A percentile compares a stretch with the other conserved stretches of the same genome.
phyloP scores from a whole-genome alignment of 2,329 filamentous ascomycete genomes.

The Penicillium carneum region DNA sequence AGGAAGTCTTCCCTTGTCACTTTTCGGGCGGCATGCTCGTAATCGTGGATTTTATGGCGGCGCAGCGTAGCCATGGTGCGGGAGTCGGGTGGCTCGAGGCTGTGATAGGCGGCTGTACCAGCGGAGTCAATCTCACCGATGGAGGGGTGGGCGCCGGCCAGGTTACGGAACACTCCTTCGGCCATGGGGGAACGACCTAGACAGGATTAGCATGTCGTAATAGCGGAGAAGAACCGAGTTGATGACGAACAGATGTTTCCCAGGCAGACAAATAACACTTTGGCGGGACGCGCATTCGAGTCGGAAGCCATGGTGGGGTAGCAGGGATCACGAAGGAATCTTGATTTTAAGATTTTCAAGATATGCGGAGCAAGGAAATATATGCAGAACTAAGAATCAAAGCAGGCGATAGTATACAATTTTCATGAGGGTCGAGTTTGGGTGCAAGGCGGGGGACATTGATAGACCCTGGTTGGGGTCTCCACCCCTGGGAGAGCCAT shows the following conservation, averaged over 20 bases:
- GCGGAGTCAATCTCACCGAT: constrained; percentile 82
- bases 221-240: constrained; percentile 9
- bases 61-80: constrained; percentile 82
- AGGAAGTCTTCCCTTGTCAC: constrained; percentile 77
- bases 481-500: not conserved
- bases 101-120: constrained; percentile 88
- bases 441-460: constrained; percentile 18
- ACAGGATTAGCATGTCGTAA: constrained; percentile 14
- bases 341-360: not conserved
- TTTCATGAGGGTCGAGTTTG: not conserved
- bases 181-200: constrained; percentile 86
- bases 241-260: constrained; percentile 81
- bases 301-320: constrained; percentile 34
- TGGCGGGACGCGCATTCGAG: constrained; percentile 54
- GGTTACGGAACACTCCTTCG: constrained; percentile 84
- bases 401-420: constrained; percentile 2
- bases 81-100: constrained; percentile 76
- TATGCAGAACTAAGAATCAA: not conserved
- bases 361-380: not conserved
- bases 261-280: constrained; percentile 91
- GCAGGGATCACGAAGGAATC: not conserved
- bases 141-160: constrained; percentile 65
- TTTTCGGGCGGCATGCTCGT: constrained; percentile 78
- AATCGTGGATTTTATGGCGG: constrained; percentile 76
- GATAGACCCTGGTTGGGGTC: constrained; percentile 16